Base-by-base conservation (phyloP, 83 land plant genomes). In the Picea abies region DNA sequence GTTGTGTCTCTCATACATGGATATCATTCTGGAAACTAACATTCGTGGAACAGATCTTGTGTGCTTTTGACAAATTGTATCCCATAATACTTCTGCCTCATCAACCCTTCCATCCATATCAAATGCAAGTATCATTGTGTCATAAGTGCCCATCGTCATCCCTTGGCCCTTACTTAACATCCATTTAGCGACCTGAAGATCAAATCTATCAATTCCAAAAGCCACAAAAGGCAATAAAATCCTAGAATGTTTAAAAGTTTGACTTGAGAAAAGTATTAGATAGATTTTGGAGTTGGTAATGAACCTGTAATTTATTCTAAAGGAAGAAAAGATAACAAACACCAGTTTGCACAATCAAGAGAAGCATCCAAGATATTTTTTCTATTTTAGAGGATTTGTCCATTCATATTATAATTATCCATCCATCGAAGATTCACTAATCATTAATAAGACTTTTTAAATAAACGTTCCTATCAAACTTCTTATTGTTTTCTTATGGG, bases 141-240 rank as follows among this genome's bases (percentile, higher is more conserved):
- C 89, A 88, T 92, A 97, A 19, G 99, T 96, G 71, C 86, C 91
- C 94, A 93, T 89, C 29, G 98, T 97, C 61, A 90, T 86, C 78
- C 95, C 98, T 87, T 93, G 98, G 22, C 98, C 99, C 86, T 96
- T 97, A 84, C 93, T 94, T 71, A 97, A 79, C 98, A 97, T 94
- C 99, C 99, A 97, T 81, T 95, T 97, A 19, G 91, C 84, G 15
- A 97, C 92, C 98, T 97, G 91, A 65, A 19, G 49, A 37, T 29
- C 66, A 69, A 22, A 63, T 25, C 41, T 32, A 64, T 26, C 75
- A 78, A 81, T 81, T 25, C 69, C 60, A 82, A 37, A 63, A 47
- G 23, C 12, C 10, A 77, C 17, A 63, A 60, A 12, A 20, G 60
- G 41, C 17, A 78, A 37, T 47, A 35, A 56, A 62, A 32, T 49